phyloP scores from a whole-genome alignment of 305 asterid species.

The Fraxinus paxiana region DNA sequence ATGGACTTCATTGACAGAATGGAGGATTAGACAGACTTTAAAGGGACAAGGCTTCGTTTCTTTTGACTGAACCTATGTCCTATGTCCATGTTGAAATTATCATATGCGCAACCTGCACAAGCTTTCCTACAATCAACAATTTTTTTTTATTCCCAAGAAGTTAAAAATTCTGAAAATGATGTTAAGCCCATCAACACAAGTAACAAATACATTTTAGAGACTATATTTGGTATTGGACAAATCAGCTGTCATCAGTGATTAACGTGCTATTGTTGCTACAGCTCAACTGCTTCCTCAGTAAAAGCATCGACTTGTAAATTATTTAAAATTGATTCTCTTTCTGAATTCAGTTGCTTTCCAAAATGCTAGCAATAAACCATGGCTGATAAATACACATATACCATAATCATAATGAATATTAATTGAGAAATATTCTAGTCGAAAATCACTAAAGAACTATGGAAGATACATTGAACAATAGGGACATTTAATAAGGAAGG shows the following conservation, averaged over 20 bases:
- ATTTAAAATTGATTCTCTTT: neutral
- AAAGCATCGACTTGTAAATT: neutral
- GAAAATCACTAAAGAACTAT: neutral
- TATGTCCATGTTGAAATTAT: neutral
- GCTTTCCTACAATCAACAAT: neutral
- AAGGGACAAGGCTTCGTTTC: neutral
- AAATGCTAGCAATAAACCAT: neutral
- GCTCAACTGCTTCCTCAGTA: neutral
- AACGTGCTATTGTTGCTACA: neutral
- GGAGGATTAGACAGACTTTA: neutral
- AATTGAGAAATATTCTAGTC: neutral
- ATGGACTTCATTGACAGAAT: neutral
- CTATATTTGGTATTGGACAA: neutral
- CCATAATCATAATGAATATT: neutral
- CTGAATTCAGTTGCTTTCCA: neutral
- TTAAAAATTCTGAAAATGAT: neutral
- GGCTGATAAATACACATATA: neutral
- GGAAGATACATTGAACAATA: neutral
- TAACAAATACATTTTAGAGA: neutral
- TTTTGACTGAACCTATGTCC: neutral
- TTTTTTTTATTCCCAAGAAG: neutral
- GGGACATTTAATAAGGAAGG: constrained; percentile 9
- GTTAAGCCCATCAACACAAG: neutral
- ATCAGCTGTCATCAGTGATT: neutral
- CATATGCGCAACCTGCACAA: neutral